Percentiles rank a stretch among this genome's conserved stretches.
Evolutionary conservation across 345 rosid species (phyloP).

Genomic region (Nasturtium officinale): DNA sequence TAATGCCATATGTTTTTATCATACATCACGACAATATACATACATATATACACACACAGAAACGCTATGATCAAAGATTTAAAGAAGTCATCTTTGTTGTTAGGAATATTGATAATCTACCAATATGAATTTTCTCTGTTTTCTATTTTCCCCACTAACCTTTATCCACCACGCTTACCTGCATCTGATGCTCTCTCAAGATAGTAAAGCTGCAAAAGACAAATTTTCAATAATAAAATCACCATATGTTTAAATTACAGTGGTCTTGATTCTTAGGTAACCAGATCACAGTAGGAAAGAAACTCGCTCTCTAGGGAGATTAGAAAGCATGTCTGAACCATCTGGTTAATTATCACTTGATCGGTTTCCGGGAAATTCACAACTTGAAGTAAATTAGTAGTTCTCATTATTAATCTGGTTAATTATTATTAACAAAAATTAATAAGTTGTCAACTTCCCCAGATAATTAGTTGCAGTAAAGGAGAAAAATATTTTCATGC

Average conservation of each 20-base stretch:
- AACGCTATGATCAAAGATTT: slow-evolving; percentile 14
- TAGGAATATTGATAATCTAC: background rate
- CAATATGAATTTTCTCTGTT: background rate
- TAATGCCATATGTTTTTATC: slow-evolving; percentile 8
- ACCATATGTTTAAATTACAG: background rate
- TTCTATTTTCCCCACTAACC: background rate
- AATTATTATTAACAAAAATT: too few species aligned
- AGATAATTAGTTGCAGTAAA: background rate
- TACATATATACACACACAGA: background rate
- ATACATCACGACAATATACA: slow-evolving; percentile 4
- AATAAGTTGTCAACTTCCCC: too few species aligned
- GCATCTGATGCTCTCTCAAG: slow-evolving; percentile 9
- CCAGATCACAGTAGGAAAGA: background rate
- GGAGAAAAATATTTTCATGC: background rate
- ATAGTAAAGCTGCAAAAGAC: slow-evolving; percentile 16
- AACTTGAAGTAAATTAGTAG: too few species aligned
- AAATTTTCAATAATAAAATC: background rate
- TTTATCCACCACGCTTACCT: background rate
- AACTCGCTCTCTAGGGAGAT: background rate
- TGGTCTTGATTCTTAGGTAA: background rate
- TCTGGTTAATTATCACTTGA: background rate
- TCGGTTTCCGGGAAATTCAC: background rate
- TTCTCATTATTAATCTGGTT: too few species aligned
- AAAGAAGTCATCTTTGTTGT: background rate
- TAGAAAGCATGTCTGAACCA: background rate